Evolutionary conservation across 1,284 basidiomycete species (phyloP), one percentile per base, ranked within the genome.

Genomic region (Meira miltonrushii): DNA sequence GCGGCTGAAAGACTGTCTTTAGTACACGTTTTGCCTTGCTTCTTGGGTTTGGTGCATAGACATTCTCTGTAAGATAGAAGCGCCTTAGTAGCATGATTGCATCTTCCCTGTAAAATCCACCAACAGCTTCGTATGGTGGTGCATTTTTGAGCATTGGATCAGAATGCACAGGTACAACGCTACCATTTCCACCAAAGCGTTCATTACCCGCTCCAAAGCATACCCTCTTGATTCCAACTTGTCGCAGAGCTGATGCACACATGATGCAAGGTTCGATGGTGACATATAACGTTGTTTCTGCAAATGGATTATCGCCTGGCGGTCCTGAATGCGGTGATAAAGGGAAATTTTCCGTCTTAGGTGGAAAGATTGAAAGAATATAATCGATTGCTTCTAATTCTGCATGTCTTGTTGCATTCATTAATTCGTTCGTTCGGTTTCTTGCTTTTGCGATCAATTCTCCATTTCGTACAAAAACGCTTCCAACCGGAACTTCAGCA

Each of bases 211-310:
- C 95, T 0, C 95, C 95, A 77, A 91, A 97, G 60, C 87, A 90
- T 1, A 97, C 94, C 60, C 88, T 84, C 59, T 86, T 85, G 73
- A 99, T 92, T 7, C 94, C 93, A 61, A 94, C 81, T 79, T 98
- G 94, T 53, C 94, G 84, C 49, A 98, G 83, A 5, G 94, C 95
- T 28, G 89, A 90, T 4, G 92, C 91, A 69, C 95, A 99, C 95
- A 99, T 98, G 75, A 98, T 91, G 79, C 95, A 99, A 0, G 95
- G 95, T 80, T 99, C 95, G 55, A 99, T 93, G 0, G 95, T 98
- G 56, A 98, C 95, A 78, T 98, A 99, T 17, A 98, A 85, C 1
- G 86, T 90, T 21, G 91, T 93, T 12, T 85, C 82, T 1, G 83
- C 83, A 44, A 97, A 84, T 2, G 90, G 66, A 54, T 76, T 75